A percentile compares a stretch with the other conserved stretches of the same genome.
phyloP scores from a whole-genome alignment of 257 asterid genomes.

The Fraxinus excelsior region DNA sequence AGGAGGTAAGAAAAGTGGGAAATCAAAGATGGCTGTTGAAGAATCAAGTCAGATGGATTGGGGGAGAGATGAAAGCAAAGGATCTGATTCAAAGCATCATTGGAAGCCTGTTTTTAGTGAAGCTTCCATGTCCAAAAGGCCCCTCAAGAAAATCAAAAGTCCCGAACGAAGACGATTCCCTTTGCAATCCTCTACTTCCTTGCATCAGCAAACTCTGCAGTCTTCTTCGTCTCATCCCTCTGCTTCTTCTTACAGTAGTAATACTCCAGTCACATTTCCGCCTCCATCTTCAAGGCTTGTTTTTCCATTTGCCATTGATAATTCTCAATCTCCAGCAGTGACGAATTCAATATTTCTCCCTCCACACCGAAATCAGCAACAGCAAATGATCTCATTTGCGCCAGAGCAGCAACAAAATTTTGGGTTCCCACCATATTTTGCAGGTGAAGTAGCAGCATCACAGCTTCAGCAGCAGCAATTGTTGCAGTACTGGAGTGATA shows the following conservation, averaged over 20 bases:
- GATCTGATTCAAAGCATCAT: slow-evolving; percentile 39
- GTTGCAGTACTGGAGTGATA: slow-evolving; percentile 72
- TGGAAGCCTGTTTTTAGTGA: slow-evolving; percentile 62
- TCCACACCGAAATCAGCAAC: slow-evolving; percentile 37
- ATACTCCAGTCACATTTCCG: slow-evolving; percentile 25
- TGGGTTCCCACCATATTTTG: slow-evolving; percentile 67
- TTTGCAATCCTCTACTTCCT: slow-evolving; percentile 29
- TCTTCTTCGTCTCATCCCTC: slow-evolving; percentile 4
- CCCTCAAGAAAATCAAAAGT: slow-evolving; percentile 61
- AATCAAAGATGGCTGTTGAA: slow-evolving; percentile 40
- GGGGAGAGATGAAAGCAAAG: slow-evolving; percentile 36
- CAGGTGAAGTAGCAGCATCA: slow-evolving; percentile 42
- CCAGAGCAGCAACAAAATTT: slow-evolving; percentile 38
- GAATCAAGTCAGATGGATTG: slow-evolving; percentile 36
- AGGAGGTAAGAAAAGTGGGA: slow-evolving; percentile 41
- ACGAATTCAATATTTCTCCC: slow-evolving; percentile 35
- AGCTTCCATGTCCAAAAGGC: slow-evolving; percentile 58
- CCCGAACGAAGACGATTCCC: slow-evolving; percentile 47
- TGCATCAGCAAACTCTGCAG: slow-evolving; percentile 20
- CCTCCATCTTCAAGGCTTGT: slow-evolving; percentile 44
- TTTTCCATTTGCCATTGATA: slow-evolving; percentile 68
- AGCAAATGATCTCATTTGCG: slow-evolving; percentile 83
- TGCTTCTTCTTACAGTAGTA: slow-evolving; percentile 5
- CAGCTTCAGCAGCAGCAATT: slow-evolving; percentile 45
- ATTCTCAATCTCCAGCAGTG: slow-evolving; percentile 30